Evolutionary conservation across 805 yeast species (phyloP).

Genomic region (Wickerhamiella occidentalis): DNA sequence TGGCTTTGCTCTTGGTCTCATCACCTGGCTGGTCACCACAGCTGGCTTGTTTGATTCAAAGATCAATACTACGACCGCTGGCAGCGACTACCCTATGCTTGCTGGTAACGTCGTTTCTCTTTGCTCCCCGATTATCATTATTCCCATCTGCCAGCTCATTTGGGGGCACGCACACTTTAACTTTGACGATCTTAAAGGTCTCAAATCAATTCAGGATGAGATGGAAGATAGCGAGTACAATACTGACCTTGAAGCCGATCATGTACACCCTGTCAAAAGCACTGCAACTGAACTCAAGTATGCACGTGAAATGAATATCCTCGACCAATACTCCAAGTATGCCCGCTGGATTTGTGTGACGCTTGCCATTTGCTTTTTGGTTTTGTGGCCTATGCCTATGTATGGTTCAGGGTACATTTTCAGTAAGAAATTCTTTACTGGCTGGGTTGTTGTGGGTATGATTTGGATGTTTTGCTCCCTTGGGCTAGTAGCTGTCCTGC

Average conservation of each 20-base stretch:
- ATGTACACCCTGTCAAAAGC: not conserved
- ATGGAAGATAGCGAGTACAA: slow-evolving; percentile 16
- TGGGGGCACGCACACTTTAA: slow-evolving; percentile 66
- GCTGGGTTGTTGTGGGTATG: slow-evolving; percentile 75
- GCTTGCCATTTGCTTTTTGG: slow-evolving; percentile 50
- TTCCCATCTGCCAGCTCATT: slow-evolving; percentile 51
- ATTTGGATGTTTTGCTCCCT: slow-evolving; percentile 55
- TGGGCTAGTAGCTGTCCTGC: slow-evolving; percentile 51
- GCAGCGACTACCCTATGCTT: slow-evolving; percentile 78
- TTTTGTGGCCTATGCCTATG: slow-evolving; percentile 93
- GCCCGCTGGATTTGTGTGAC: slow-evolving; percentile 51
- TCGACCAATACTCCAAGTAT: slow-evolving; percentile 45
- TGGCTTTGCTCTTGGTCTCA: slow-evolving; percentile 62
- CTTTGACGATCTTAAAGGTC: slow-evolving; percentile 49
- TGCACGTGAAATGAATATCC: slow-evolving; percentile 37
- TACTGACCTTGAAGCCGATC: slow-evolving; percentile 12
- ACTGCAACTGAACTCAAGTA: slow-evolving; percentile 15
- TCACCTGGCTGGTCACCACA: slow-evolving; percentile 45
- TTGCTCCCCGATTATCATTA: slow-evolving; percentile 52
- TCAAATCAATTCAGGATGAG: slow-evolving; percentile 45
- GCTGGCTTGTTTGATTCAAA: slow-evolving; percentile 29
- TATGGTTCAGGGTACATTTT: slow-evolving; percentile 70
- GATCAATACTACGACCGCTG: slow-evolving; percentile 46
- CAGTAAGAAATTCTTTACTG: slow-evolving; percentile 66
- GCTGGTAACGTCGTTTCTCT: slow-evolving; percentile 80